These are phyloP conservation scores for Hericium alpestre DNA, from an alignment of 768 basidiomycete species.

Conservation along the genomic window DNA sequence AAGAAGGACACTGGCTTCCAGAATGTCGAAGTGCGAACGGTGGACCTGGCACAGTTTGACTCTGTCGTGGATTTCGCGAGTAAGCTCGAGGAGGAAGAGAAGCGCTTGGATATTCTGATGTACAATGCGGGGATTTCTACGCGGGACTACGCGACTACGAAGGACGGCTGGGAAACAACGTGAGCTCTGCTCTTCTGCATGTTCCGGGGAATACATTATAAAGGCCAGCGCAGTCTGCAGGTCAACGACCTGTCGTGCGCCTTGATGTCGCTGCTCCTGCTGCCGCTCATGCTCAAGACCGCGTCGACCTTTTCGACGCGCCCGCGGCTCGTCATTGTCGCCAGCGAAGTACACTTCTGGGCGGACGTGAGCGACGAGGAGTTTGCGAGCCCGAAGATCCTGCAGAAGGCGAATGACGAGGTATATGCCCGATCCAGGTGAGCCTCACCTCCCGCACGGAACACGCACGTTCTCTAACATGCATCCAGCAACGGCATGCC, in stretches of 20 bases:
- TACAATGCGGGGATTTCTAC: slow-evolving; percentile 15
- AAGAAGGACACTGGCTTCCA: slow-evolving; percentile 8
- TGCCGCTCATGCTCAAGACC: slow-evolving; percentile 27
- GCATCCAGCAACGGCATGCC: neutral
- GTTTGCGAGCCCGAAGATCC: neutral
- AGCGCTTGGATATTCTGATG: slow-evolving; percentile 17
- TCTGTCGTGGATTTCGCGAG: slow-evolving; percentile 16
- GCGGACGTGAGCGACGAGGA: neutral
- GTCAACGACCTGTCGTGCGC: slow-evolving; percentile 34
- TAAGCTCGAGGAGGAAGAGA: slow-evolving; percentile 12
- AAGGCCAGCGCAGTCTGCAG: slow-evolving; percentile 28
- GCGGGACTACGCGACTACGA: slow-evolving; percentile 17
- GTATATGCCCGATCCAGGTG: neutral
- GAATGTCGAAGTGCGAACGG: slow-evolving; percentile 13
- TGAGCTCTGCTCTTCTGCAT: slow-evolving; percentile 3
- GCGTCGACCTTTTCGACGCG: slow-evolving; percentile 17
- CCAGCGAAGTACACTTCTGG: slow-evolving; percentile 29
- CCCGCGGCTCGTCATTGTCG: slow-evolving; percentile 30
- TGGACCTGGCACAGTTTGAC: slow-evolving; percentile 18
- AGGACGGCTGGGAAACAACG: slow-evolving; percentile 20
- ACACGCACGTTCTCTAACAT: neutral
- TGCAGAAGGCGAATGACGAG: neutral
- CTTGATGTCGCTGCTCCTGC: slow-evolving; percentile 30
- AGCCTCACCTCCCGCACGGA: neutral
- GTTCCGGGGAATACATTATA: no score